phyloP scores from a whole-genome alignment of 805 yeast species.

The Isabelozyma gotoi region DNA sequence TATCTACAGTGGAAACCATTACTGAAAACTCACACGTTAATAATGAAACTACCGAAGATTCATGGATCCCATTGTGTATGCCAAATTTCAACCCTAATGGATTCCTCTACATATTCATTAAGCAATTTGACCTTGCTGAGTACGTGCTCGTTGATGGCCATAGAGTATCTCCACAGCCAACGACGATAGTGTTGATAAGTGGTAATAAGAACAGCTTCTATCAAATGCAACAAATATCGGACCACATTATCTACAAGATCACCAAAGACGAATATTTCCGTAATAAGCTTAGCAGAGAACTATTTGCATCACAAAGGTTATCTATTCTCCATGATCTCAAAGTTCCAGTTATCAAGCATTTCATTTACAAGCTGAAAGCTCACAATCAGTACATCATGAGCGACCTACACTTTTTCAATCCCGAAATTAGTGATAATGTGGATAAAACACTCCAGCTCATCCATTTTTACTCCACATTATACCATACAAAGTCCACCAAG shows the following conservation, averaged over 20 bases:
- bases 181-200: slow-evolving; percentile 50
- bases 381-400: slow-evolving; percentile 65
- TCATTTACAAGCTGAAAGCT: slow-evolving; percentile 70
- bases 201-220: slow-evolving; percentile 80
- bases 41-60: slow-evolving; percentile 51
- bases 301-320: slow-evolving; percentile 13
- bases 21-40: slow-evolving; percentile 15
- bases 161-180: slow-evolving; percentile 14
- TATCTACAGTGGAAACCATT: slow-evolving; percentile 63
- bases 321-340: slow-evolving; percentile 21
- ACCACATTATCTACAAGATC: slow-evolving; percentile 43
- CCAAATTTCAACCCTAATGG: slow-evolving; percentile 90
- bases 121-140: slow-evolving; percentile 25
- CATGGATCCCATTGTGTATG: slow-evolving; percentile 92
- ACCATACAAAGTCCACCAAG: slow-evolving; percentile 23
- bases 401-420: slow-evolving; percentile 21
- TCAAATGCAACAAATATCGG: slow-evolving; percentile 64
- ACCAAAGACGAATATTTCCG: slow-evolving; percentile 19
- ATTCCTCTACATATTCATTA: slow-evolving; percentile 78
- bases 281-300: slow-evolving; percentile 21
- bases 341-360: slow-evolving; percentile 61
- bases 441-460: slow-evolving; percentile 37
- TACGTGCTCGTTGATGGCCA: slow-evolving; percentile 13
- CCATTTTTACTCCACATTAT: slow-evolving; percentile 29
- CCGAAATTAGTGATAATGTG: slow-evolving; percentile 15